Percentiles rank a stretch among this genome's conserved stretches.
Evolutionary conservation across 2,329 filamentous ascomycete species (phyloP).

Genomic region (Fusarium sp.): DNA sequence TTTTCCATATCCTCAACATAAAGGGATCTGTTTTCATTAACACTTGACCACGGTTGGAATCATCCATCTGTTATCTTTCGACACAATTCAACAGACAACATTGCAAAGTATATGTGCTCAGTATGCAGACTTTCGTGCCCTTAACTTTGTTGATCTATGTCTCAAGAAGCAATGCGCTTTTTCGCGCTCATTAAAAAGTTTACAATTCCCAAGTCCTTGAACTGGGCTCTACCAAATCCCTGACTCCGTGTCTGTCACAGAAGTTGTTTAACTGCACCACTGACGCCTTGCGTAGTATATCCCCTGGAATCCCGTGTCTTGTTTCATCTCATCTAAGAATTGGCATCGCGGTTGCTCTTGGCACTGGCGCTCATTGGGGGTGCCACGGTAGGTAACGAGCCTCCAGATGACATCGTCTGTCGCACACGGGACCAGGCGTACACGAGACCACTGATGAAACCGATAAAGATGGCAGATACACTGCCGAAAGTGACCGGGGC

Average conservation of each 20-base stretch:
- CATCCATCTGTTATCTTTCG: not conserved
- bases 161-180: slow-evolving; percentile 3
- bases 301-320: not conserved
- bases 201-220: slow-evolving; percentile 17
- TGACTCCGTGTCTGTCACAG: not conserved
- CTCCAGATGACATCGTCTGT: slow-evolving; percentile 75
- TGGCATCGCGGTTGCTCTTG: slow-evolving; percentile 89
- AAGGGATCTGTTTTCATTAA: not conserved
- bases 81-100: not conserved
- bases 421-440: slow-evolving; percentile 77
- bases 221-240: not conserved
- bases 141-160: slow-evolving; percentile 26
- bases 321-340: slow-evolving; percentile 52
- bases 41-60: not conserved
- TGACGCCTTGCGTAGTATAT: not conserved
- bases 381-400: slow-evolving; percentile 72
- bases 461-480: slow-evolving; percentile 89
- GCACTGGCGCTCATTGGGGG: slow-evolving; percentile 87
- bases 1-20: not conserved
- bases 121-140: not conserved
- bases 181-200: slow-evolving; percentile 30
- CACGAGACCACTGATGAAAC: slow-evolving; percentile 91
- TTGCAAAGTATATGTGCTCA: not conserved
- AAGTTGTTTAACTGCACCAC: not conserved
- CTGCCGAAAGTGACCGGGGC: slow-evolving; percentile 92